These are phyloP conservation scores for Neobulgaria alba DNA, from an alignment of 2,329 filamentous ascomycete species.

Conservation along the genomic window DNA sequence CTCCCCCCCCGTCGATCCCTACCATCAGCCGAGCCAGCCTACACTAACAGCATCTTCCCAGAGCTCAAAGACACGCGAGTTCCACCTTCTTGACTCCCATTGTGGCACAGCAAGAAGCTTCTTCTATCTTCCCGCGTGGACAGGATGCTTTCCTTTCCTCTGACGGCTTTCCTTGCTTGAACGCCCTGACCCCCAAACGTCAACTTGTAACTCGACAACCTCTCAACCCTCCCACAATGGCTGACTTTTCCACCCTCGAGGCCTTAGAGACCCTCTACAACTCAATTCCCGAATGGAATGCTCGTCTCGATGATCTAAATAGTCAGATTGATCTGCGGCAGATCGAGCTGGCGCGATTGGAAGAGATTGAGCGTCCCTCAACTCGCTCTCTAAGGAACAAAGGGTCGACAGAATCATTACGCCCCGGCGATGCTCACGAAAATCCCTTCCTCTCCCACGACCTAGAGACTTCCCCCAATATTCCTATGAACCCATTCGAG, in stretches of 20 bases:
- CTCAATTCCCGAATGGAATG: slow-evolving; percentile 52
- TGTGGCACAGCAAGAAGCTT: not conserved
- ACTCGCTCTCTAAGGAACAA: slow-evolving; percentile 29
- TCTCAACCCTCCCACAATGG: slow-evolving; percentile 4
- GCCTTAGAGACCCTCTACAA: slow-evolving; percentile 45
- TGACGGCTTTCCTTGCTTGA: not conserved
- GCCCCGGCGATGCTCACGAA: slow-evolving; percentile 21
- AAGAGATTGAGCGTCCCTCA: slow-evolving; percentile 28
- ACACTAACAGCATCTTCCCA: not conserved
- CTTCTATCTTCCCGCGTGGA: too few species aligned
- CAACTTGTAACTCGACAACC: too few species aligned
- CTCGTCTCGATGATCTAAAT: slow-evolving; percentile 50
- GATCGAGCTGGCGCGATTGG: slow-evolving; percentile 46
- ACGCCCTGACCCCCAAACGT: not conserved
- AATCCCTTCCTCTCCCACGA: slow-evolving; percentile 11
- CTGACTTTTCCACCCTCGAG: slow-evolving; percentile 35
- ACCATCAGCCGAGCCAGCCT: not conserved
- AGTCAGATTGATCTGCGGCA: slow-evolving; percentile 54
- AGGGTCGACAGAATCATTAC: slow-evolving; percentile 29
- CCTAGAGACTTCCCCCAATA: slow-evolving; percentile 10
- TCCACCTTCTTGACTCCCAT: not conserved
- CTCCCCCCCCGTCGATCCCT: not conserved
- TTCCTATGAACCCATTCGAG: slow-evolving; percentile 11
- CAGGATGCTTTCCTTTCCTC: not conserved
- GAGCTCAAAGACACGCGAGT: not conserved